These are phyloP conservation scores for Plasmodium vinckei DNA, from an alignment of 169 alveolate species.

Conservation along the genomic window DNA sequence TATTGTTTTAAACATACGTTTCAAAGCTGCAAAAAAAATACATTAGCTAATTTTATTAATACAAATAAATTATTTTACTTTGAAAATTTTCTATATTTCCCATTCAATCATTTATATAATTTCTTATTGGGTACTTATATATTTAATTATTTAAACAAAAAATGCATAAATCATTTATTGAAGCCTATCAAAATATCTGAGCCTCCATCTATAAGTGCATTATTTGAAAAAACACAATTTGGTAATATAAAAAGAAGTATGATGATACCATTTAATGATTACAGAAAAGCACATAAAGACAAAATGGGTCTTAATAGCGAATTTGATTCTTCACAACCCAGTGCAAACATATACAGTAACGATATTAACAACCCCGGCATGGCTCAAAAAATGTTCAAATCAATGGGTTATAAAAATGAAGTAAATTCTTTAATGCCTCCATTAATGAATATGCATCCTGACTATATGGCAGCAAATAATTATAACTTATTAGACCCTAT, in stretches of 20 bases:
- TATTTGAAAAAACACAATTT: slow-evolving; percentile 71
- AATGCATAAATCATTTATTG: slow-evolving; percentile 41
- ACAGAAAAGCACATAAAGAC: slow-evolving; percentile 22
- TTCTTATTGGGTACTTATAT: slow-evolving; percentile 62
- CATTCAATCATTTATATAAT: slow-evolving; percentile 66
- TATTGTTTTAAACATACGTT: slow-evolving; percentile 75
- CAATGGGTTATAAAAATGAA: not conserved
- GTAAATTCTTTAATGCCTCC: too few relatives aligned
- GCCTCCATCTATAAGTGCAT: slow-evolving; percentile 9
- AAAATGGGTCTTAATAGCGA: slow-evolving; percentile 3
- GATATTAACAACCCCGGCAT: slow-evolving; percentile 16
- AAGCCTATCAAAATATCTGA: slow-evolving; percentile 69
- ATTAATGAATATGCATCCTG: too few relatives aligned
- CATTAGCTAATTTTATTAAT: slow-evolving; percentile 49
- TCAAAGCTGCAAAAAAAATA: slow-evolving; percentile 55
- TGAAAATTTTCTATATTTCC: slow-evolving; percentile 45
- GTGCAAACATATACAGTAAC: not conserved
- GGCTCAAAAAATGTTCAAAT: slow-evolving; percentile 6
- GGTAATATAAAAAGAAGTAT: slow-evolving; percentile 17
- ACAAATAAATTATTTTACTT: slow-evolving; percentile 62
- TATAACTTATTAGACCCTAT: not conserved
- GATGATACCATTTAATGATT: slow-evolving; percentile 25
- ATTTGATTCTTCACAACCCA: not conserved
- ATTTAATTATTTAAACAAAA: slow-evolving; percentile 40
- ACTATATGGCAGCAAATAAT: too few relatives aligned